Evolutionary conservation across 2,329 filamentous ascomycete species (phyloP), one percentile per base, ranked within the genome.

Genomic region (Diaporthe australafricana): DNA sequence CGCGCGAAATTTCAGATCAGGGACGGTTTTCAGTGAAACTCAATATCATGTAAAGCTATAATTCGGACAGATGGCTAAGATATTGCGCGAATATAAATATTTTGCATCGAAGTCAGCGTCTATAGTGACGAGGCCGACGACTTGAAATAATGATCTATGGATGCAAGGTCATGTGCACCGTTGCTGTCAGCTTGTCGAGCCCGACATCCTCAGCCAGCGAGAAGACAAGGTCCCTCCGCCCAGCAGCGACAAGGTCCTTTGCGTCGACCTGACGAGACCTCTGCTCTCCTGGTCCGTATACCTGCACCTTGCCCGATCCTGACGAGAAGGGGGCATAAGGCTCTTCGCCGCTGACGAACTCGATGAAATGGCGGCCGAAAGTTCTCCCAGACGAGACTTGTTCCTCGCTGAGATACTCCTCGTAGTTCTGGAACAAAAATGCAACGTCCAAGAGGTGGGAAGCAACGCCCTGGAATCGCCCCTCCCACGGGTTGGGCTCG

Each of bases 391-490:
- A 76, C 17, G 72, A 70, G 53, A 75, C 73, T 68, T 85, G 82
- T 8, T 76, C 74, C 1, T 77, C 74, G 0, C 74, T 75, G 48
- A 86, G 63, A 52, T 78, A 79, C 22, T 85, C 80, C 12, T 81
- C 81, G 75, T 81, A 85, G 52, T 86, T 87, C 75, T 86, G 84
- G 70, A 85, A 84, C 16, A 87, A 74, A 56, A 81, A 85, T 0
- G 81, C 80, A 16, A 84, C 75, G 42, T 87, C 85, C 1, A 86
- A 78, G n/a, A 86, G 82, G 73, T 87, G 85, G 1, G 77, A 80
- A 0, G 83, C 77, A 30, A 77, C 74, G 1, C 82, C 83, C 70
- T 84, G 81, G 77, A 75, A 83, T 1, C 78, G 78, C 0, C 85
- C 85, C 0, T 83, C 79, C 83, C 83, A 87, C 0, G 84, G 83